phyloP scores from a whole-genome alignment of 148 eudicot species.

The Cornus suecica region DNA sequence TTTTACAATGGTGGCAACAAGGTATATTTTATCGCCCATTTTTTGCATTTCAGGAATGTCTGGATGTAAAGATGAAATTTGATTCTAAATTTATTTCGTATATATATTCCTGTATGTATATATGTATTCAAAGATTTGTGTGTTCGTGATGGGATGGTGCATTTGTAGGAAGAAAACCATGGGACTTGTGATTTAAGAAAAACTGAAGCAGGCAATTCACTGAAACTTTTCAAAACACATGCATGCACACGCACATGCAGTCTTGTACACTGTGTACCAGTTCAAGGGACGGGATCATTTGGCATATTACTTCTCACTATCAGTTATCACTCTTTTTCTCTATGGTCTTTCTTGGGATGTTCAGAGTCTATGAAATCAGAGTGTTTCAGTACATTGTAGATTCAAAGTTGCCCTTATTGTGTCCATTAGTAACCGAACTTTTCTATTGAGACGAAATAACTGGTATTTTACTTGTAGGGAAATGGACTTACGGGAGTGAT shows the following conservation, averaged over 20 bases:
- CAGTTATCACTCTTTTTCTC: background rate
- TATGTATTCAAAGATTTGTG: background rate
- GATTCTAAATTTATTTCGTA: background rate
- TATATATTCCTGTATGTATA: background rate
- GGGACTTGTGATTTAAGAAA: background rate
- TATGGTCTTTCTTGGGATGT: background rate
- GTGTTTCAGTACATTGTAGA: background rate
- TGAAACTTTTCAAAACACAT: background rate
- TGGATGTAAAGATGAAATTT: constrained; percentile 2
- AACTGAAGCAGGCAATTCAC: background rate
- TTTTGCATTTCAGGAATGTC: background rate
- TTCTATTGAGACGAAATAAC: background rate
- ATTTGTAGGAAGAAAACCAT: background rate
- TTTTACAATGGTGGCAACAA: constrained; percentile 66
- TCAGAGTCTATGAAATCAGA: background rate
- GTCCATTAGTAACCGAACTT: background rate
- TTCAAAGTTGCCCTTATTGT: background rate
- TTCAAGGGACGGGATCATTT: background rate
- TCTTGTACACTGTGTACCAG: background rate
- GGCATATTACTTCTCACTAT: background rate
- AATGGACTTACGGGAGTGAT: constrained; percentile 54
- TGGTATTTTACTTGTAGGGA: constrained; percentile 36
- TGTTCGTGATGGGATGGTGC: background rate
- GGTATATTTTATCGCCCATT: constrained; percentile 35
- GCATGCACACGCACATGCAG: too few species aligned